Base-by-base conservation (phyloP, 2,329 filamentous ascomycete species). In the Didymella keratinophila region DNA sequence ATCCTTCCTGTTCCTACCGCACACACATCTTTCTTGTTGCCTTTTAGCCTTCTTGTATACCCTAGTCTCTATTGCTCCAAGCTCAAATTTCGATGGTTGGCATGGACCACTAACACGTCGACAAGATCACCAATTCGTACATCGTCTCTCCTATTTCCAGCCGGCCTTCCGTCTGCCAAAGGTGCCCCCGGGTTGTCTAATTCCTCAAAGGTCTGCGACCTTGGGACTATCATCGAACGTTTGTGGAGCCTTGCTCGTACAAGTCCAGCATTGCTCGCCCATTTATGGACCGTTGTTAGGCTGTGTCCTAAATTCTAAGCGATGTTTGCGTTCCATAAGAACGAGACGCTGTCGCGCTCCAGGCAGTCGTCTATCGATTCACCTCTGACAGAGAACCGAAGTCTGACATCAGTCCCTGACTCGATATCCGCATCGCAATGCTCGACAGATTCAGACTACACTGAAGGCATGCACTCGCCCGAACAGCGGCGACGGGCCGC, bases 271-370 rank as follows among this genome's bases (percentile, higher is more conserved):
- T 63, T 63, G 62, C 63, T 59, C 61, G 54, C 63, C 52, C 37
- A 53, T 60, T 66, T 60, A 66, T 71, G 68, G 62, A 51, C 46
- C 41, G 32, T 64, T 61, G 61, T 53, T 52, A 27, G 37, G 52
- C 45, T 42, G 48, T 54, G 58, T 44, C 52, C 49, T 41, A 58
- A 56, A 55, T 51, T 11, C 51, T 46, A 62, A 63, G 61, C 67
- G 30, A 77, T 78, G 75, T 76, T 77, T 62, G 60, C 68, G 28
- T 76, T 74, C 48, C 72, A 76, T 69, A 76, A 75, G 60, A 72
- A 55, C 63, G 72, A 71, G 55, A 60, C 64, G 8, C 39, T 64
- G 39, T 64, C 70, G 34, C 69, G 63, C 56, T 76, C 72, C 27
- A 70, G 69, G 53, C 73, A 73, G 54, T 73, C 73, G 36, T 76